Evolutionary conservation across 495 filamentous ascomycete species (phyloP).

Genomic region (Aspergillus kassunensis): DNA sequence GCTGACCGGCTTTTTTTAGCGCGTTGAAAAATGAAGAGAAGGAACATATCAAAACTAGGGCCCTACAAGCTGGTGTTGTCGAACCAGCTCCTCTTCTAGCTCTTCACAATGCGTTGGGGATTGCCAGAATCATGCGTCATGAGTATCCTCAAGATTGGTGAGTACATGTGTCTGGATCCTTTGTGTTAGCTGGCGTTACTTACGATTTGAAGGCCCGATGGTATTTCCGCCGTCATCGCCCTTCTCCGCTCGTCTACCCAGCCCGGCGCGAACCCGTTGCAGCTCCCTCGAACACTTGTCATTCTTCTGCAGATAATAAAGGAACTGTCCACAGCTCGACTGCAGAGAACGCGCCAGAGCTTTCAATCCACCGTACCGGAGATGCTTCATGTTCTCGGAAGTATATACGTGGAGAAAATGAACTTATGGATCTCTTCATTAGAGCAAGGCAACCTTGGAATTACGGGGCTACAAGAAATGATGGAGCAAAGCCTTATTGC

Average conservation of each 20-base stretch:
- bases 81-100: conserved; percentile 73
- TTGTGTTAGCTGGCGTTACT: no score
- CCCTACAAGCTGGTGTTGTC: conserved; percentile 66
- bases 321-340: conserved; percentile 75
- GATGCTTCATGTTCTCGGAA: conserved; percentile 69
- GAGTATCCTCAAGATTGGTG: conserved; percentile 87
- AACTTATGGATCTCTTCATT: conserved; percentile 65
- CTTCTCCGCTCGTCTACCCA: conserved; percentile 52
- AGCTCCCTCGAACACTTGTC: conserved; percentile 67
- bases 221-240: conserved; percentile 51
- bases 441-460: conserved; percentile 49
- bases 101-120: conserved; percentile 78
- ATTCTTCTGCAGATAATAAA: conserved; percentile 84
- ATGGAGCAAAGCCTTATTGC: conserved; percentile 72
- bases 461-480: conserved; percentile 53
- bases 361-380: conserved; percentile 75
- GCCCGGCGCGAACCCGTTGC: conserved; percentile 42
- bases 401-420: conserved; percentile 72
- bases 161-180: not conserved
- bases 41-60: conserved; percentile 63
- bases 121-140: conserved; percentile 81
- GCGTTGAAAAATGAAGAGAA: conserved; percentile 74
- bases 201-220: conserved; percentile 49
- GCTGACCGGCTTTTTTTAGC: conserved; percentile 30
- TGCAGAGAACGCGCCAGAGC: conserved; percentile 63